Evolutionary conservation across 257 asterid genomes (phyloP).

Genomic region (Gentiana macrophylla): DNA sequence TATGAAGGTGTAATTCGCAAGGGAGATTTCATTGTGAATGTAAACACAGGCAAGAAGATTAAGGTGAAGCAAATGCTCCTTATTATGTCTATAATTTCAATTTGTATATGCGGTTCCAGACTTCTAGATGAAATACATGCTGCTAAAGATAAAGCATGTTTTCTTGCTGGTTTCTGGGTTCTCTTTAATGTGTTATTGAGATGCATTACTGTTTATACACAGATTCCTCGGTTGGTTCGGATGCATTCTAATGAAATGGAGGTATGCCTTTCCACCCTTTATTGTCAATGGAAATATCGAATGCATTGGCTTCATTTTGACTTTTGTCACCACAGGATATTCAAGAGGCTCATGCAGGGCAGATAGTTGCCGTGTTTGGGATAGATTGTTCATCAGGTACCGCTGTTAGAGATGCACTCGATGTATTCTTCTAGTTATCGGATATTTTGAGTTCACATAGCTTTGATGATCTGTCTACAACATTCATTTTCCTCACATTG

Average conservation of each 20-base stretch:
- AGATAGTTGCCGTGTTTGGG: conserved; percentile 98
- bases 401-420: not conserved
- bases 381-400: conserved; percentile 98
- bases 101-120: no score
- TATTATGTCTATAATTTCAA: not conserved
- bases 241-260: conserved; percentile 99
- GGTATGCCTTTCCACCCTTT: conserved; percentile 37
- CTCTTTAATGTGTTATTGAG: not conserved
- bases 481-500: not conserved
- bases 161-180: no score
- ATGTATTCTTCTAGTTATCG: not conserved
- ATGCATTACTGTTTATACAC: conserved; percentile 13
- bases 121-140: no score
- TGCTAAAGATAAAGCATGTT: no score
- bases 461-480: not conserved
- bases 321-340: conserved; percentile 52
- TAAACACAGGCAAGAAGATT: conserved; percentile 90
- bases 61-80: conserved; percentile 39
- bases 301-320: conserved; percentile 5
- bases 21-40: conserved; percentile 79
- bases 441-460: not conserved
- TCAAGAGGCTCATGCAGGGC: conserved; percentile 99
- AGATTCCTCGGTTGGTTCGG: conserved; percentile 98
- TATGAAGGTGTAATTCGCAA: conserved; percentile 93
- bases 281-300: no score